Base-by-base conservation (phyloP, 2,329 filamentous ascomycete species). In the Neonectria magnoliae region DNA sequence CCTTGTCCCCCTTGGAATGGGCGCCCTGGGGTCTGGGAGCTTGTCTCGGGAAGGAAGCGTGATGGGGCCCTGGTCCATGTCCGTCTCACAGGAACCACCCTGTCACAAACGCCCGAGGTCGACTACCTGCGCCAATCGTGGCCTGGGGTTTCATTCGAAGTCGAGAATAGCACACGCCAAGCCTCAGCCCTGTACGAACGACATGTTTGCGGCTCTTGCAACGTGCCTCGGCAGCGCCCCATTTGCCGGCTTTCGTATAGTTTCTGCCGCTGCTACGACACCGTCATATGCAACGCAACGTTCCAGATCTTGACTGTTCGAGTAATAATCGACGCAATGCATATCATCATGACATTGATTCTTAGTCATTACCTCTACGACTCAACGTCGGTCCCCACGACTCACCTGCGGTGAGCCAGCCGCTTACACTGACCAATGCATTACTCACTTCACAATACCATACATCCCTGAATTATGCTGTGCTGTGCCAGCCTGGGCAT, bases 101-200 rank as follows among this genome's bases (percentile, higher is more conserved):
- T 31, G 57, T 38, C 33, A 38, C 45, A 50, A 54, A 63, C 57
- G 55, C 58, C 50, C 60, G 22, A 44, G 27, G 36, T 42, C 52
- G 54, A 38, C 31, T 52, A 27, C 6, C 22, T 41, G 55, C 57
- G 58, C 55, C 64, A 72, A 67, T 72, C 48, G 38, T 33, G 31
- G 57, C 44, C 25, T n/a, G 27, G 50, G 55, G 52, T 42, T 10
- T 45, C 54, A 41, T 11, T 42, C n/a, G 18, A 42, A 33, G 48
- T 65, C 57, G 42, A 70, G 60, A 67, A 67, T 67, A 64, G 65
- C 55, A 65, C 51, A 55, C 27, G 51, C n/a, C 56, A 51, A 62
- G 33, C 55, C 48, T 50, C 33, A 54, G 50, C 41, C 29, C 53
- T 51, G 57, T 58, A 51, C 57, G 51, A 50, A 27, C 64, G 55